These are phyloP conservation scores for Biscogniauxia mediterranea DNA, from an alignment of 2,329 filamentous ascomycete genomes.

Conservation along the genomic window DNA sequence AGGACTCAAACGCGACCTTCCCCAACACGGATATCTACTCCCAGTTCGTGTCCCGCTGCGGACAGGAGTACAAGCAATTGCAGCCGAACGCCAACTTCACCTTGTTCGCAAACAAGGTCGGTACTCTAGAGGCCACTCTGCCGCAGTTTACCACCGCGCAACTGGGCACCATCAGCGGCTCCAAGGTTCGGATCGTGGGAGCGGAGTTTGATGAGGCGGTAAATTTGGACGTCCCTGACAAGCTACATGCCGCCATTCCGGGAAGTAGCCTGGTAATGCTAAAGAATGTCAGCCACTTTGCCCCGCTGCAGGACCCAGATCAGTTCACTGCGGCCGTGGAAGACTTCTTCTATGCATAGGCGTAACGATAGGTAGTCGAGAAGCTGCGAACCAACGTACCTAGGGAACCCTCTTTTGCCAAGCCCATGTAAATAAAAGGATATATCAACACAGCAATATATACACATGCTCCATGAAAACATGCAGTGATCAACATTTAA, in stretches of 20 bases:
- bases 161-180: constrained; percentile 29
- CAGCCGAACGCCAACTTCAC: constrained; percentile 38
- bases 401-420: background rate
- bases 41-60: constrained; percentile 36
- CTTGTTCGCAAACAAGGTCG: constrained; percentile 37
- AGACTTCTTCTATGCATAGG: constrained; percentile 25
- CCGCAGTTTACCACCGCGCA: constrained; percentile 31
- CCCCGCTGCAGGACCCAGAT: constrained; percentile 40
- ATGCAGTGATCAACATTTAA: background rate
- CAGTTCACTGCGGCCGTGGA: constrained; percentile 34
- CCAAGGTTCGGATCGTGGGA: constrained; percentile 31
- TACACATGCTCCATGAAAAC: background rate
- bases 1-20: constrained; percentile 38
- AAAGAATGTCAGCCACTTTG: constrained; percentile 42
- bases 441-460: background rate
- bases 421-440: background rate
- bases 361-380: background rate
- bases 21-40: constrained; percentile 32
- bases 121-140: constrained; percentile 36
- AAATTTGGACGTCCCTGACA: constrained; percentile 35
- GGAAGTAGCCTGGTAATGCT: constrained; percentile 37
- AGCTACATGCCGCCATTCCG: constrained; percentile 36
- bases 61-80: constrained; percentile 35
- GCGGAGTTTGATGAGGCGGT: constrained; percentile 39
- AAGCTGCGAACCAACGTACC: background rate